Evolutionary conservation across 129 eudicot species (phyloP).

Genomic region (Arctium lappa): DNA sequence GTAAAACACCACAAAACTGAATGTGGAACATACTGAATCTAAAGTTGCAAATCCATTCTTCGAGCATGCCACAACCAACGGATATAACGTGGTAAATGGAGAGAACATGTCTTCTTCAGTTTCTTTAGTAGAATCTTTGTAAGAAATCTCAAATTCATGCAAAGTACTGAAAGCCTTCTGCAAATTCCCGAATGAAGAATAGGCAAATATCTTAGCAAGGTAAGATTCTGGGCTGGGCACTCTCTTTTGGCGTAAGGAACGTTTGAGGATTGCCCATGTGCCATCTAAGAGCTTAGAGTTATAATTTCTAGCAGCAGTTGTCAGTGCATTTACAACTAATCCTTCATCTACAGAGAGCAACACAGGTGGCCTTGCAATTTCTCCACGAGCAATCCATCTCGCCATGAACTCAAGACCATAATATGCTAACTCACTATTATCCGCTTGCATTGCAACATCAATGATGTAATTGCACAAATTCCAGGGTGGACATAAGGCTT

Average conservation of each 20-base stretch:
- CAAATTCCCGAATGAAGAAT: conserved; percentile 61
- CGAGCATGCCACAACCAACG: conserved; percentile 83
- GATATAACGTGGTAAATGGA: conserved; percentile 81
- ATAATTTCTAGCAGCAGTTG: conserved; percentile 73
- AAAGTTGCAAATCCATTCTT: conserved; percentile 62
- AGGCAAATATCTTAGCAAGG: conserved; percentile 72
- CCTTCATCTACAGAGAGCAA: conserved; percentile 74
- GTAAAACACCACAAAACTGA: background rate
- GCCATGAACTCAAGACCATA: conserved; percentile 76
- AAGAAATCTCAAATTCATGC: conserved; percentile 59
- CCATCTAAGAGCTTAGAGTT: conserved; percentile 67
- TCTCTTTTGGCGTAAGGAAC: conserved; percentile 69
- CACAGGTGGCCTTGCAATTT: conserved; percentile 48
- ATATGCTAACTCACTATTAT: conserved; percentile 65
- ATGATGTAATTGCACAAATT: conserved; percentile 52
- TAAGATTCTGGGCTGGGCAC: conserved; percentile 73
- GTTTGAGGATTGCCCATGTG: conserved; percentile 76
- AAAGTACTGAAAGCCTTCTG: conserved; percentile 72
- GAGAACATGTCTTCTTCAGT: conserved; percentile 61
- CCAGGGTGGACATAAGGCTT: conserved; percentile 74
- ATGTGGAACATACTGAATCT: conserved; percentile 56
- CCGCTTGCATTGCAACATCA: conserved; percentile 57
- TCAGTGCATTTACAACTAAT: conserved; percentile 61
- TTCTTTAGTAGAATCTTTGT: conserved; percentile 48
- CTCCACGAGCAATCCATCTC: conserved; percentile 69